Conservation (phyloP, 1,284 basidiomycete species). For the Papiliotrema nemorosa region DNA sequence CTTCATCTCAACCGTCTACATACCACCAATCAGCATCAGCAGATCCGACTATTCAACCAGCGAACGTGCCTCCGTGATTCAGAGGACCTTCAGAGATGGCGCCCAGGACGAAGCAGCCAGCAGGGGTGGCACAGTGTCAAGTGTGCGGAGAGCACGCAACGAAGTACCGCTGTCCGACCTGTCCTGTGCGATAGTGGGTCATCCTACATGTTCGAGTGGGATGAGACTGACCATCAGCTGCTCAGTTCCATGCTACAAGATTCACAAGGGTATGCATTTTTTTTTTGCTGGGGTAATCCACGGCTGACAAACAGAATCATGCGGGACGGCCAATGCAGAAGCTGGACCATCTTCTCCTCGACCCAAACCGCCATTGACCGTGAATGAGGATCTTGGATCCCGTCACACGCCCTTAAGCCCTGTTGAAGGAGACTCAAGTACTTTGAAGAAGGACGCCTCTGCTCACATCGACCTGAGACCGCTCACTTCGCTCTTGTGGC, state of each 20-base stretch:
- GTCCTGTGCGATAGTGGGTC: not conserved
- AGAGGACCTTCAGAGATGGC: too few relatives aligned
- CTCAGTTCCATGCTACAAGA: slow-evolving; percentile 47
- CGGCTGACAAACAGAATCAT: not conserved
- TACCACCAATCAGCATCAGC: too few relatives aligned
- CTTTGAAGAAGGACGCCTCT: not conserved
- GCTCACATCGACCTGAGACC: slow-evolving; percentile 11
- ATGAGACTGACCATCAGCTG: slow-evolving; percentile 30
- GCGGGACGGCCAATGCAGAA: not conserved
- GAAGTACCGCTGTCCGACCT: not conserved
- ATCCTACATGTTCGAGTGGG: not conserved
- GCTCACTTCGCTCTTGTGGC: slow-evolving; percentile 40
- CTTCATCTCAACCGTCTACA: too few relatives aligned
- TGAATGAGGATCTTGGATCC: too few relatives aligned
- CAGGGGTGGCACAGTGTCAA: not conserved
- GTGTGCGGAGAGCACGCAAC: not conserved
- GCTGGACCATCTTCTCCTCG: slow-evolving; percentile 6
- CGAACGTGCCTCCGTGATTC: too few relatives aligned
- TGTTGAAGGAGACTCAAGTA: too few relatives aligned
- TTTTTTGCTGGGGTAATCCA: not conserved
- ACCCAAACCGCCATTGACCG: slow-evolving; percentile 5
- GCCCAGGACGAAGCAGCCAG: too few relatives aligned
- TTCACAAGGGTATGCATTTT: slow-evolving; percentile 38
- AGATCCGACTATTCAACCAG: too few relatives aligned
- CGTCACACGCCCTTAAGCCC: too few relatives aligned